Conservation (phyloP, 257 asterid genomes). For the Scutellaria minor region DNA sequence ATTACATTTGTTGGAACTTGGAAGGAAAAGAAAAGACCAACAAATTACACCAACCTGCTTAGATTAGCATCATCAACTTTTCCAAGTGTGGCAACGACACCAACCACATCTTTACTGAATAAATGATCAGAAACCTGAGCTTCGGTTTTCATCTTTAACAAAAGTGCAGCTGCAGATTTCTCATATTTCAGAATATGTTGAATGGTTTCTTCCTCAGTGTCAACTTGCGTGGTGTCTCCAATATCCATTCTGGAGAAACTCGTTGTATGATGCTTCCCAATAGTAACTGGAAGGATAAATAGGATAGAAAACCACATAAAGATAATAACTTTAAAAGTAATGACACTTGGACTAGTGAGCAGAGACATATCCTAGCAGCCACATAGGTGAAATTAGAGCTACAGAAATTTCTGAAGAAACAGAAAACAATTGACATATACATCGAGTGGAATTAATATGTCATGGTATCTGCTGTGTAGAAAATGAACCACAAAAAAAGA, state of each 20-base stretch:
- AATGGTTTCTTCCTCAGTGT: conserved; percentile 53
- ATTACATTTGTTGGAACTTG: background rate
- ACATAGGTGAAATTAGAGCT: background rate
- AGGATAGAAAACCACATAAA: conserved; percentile 13
- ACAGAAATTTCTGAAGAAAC: conserved; percentile 8
- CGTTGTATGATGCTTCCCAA: conserved; percentile 56
- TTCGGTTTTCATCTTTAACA: conserved; percentile 51
- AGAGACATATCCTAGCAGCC: conserved; percentile 12
- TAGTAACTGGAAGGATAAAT: conserved; percentile 53
- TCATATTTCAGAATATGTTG: conserved; percentile 52
- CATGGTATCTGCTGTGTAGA: background rate
- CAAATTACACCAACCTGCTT: conserved; percentile 65
- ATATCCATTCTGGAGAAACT: conserved; percentile 38
- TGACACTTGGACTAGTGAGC: background rate
- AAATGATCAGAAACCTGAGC: conserved; percentile 40
- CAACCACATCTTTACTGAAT: conserved; percentile 63
- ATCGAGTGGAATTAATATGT: background rate
- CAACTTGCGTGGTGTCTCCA: conserved; percentile 34
- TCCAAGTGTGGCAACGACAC: conserved; percentile 80
- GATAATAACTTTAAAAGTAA: conserved; percentile 2
- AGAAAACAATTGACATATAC: background rate
- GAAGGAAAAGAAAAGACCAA: conserved; percentile 28
- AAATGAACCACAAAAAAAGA: background rate
- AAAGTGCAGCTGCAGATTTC: conserved; percentile 70
- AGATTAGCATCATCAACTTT: conserved; percentile 65